Evolutionary conservation across 805 yeast genomes (phyloP), one percentile per base, ranked within the genome.

Genomic region (Komagataella mondaviorum): DNA sequence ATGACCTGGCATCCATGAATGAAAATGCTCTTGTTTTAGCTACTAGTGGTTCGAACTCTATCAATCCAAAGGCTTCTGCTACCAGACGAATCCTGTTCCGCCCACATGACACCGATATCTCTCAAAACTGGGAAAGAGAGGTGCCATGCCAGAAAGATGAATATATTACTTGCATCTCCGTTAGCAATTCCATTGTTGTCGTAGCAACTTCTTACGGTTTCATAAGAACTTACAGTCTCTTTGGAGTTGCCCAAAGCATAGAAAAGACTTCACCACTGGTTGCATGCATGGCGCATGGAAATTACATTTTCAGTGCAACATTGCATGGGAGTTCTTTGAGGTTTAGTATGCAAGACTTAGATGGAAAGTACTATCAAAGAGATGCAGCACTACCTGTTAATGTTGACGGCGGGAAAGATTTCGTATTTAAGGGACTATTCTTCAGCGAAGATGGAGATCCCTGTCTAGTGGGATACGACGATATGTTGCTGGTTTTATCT

Each of bases 401-500:
- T 8, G 45, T 50, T 51, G 17, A 49, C 54, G 6, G 45, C 22
- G 51, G 48, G 18, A 48, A 51, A 14, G 56, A 55, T 60, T 74
- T 69, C 59, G 66, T 71, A 52, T 58, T 68, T 55, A 79, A 77
- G 55, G 83, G 90, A 2, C 63, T 87, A n/a, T 89, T 93, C 60
- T 93, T 91, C 71, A 84, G 88, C 46, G 82, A 83, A 47, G 83
- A 78, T 59, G 96, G 96, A 18, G 97, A 91, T 63, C 99, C 99
- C 1, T 85, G 93, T 55, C 63, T 90, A 6, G 85, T 83, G 51
- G 96, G 95, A n/a, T 70, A 73, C 36, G 89, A 83, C 55, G 88
- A 88, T 54, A 76, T 81, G 8, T 71, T 93, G 44, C 64, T 85
- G 36, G 78, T 88, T 0, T 69, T 93, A 18, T 72, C 82, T 22